Conservation (phyloP, 1,139 yeast genomes). For the Blastobotrys persicus region DNA sequence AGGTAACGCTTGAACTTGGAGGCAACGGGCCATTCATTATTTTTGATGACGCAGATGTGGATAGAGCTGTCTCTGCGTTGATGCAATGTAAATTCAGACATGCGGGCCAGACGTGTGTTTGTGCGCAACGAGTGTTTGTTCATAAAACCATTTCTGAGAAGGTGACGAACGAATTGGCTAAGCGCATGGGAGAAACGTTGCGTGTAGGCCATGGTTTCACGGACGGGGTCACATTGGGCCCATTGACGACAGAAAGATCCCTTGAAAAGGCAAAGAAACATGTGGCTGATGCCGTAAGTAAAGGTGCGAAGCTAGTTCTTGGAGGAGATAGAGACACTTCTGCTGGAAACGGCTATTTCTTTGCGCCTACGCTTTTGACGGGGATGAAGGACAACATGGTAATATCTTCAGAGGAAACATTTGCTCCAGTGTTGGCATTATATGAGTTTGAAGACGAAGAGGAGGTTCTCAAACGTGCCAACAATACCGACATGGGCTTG, state of each 20-base stretch:
- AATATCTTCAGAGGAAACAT: slow-evolving; percentile 72
- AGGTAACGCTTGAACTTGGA: slow-evolving; percentile 80
- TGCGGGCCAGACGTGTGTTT: slow-evolving; percentile 76
- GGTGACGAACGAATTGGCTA: slow-evolving; percentile 50
- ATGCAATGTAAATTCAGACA: slow-evolving; percentile 65
- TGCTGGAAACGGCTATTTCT: slow-evolving; percentile 45
- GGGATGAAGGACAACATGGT: slow-evolving; percentile 60
- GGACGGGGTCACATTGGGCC: slow-evolving; percentile 69
- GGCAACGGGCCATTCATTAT: slow-evolving; percentile 91
- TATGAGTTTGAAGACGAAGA: slow-evolving; percentile 56
- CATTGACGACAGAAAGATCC: slow-evolving; percentile 66
- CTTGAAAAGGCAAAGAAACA: slow-evolving; percentile 65
- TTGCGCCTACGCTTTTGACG: slow-evolving; percentile 65
- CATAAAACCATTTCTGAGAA: slow-evolving; percentile 57
- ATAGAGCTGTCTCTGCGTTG: slow-evolving; percentile 68
- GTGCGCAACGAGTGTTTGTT: slow-evolving; percentile 70
- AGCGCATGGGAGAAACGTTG: slow-evolving; percentile 47
- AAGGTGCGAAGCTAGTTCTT: slow-evolving; percentile 63
- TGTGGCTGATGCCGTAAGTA: slow-evolving; percentile 64
- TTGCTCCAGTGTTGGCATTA: slow-evolving; percentile 83
- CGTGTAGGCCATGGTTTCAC: slow-evolving; percentile 73
- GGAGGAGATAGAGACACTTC: slow-evolving; percentile 73
- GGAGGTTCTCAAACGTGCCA: slow-evolving; percentile 66
- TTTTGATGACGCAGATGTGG: slow-evolving; percentile 76
- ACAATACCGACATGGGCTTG: slow-evolving; percentile 64